Evolutionary conservation across 768 basidiomycete genomes (phyloP).

Genomic region (Lactifluus volemus): DNA sequence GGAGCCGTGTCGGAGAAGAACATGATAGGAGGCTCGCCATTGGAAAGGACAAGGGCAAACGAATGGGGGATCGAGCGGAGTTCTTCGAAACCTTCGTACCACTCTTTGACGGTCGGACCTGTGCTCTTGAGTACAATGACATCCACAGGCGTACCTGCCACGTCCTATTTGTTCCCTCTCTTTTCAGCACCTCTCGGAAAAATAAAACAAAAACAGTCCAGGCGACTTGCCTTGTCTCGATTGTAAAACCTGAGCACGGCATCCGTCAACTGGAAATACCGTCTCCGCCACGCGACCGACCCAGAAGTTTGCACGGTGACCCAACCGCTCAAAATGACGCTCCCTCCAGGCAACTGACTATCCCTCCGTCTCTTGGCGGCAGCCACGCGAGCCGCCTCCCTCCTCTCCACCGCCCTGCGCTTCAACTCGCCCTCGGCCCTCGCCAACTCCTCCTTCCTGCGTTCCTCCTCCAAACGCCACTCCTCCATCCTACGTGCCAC

Average conservation of each 20-base stretch:
- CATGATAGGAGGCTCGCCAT: conserved; percentile 8
- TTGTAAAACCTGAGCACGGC: conserved; percentile 7
- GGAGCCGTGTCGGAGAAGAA: conserved; percentile 12
- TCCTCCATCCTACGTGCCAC: conserved; percentile 3
- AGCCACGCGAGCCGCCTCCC: conserved; percentile 3
- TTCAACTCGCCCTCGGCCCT: conserved; percentile 13
- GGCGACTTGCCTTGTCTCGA: conserved; percentile 5
- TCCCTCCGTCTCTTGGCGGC: conserved; percentile 12
- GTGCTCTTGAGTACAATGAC: conserved; percentile 2
- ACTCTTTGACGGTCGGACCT: conserved; percentile 4
- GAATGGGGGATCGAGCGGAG: conserved; percentile 17
- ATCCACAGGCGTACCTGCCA: conserved; percentile 2
- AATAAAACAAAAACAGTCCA: neutral
- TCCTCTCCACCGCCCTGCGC: neutral
- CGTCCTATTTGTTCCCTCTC: neutral
- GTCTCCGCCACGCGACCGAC: conserved; percentile 16
- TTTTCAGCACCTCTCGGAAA: neutral
- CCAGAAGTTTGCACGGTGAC: conserved; percentile 12
- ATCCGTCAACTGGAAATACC: conserved; percentile 17
- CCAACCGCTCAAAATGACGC: conserved; percentile 15
- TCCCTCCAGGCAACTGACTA: neutral
- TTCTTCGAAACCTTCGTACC: conserved; percentile 19
- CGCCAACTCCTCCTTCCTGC: neutral
- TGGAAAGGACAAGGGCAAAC: conserved; percentile 9
- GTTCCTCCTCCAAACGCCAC: conserved; percentile 6